phyloP scores from a whole-genome alignment of 2,329 filamentous ascomycete species.

The Diplodia scrobiculata region DNA sequence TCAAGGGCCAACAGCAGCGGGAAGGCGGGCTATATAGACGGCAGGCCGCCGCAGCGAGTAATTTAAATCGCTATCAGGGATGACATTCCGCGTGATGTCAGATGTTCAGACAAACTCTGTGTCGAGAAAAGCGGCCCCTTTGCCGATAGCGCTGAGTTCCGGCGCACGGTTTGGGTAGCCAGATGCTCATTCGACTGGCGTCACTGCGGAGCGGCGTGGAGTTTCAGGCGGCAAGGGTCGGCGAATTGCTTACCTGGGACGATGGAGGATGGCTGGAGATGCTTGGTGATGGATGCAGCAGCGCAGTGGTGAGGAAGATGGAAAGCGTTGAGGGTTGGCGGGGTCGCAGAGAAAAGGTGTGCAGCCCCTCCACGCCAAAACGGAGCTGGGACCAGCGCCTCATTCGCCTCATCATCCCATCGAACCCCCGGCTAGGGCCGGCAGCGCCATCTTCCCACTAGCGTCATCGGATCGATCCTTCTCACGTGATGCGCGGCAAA shows the following conservation, averaged over 20 bases:
- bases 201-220: slow-evolving; percentile 13
- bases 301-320: slow-evolving; percentile 11
- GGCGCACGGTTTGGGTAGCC: slow-evolving; percentile 29
- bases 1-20: slow-evolving; percentile 3
- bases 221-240: slow-evolving; percentile 5
- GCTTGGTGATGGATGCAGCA: background rate
- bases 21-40: slow-evolving; percentile 13
- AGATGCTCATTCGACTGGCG: slow-evolving; percentile 27
- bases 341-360: slow-evolving; percentile 17
- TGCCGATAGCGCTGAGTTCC: slow-evolving; percentile 27
- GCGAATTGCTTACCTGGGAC: slow-evolving; percentile 24
- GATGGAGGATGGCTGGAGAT: background rate
- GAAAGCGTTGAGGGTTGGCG: slow-evolving; percentile 30
- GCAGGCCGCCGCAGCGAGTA: background rate
- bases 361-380: slow-evolving; percentile 21
- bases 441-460: too few relatives aligned
- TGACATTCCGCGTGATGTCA: slow-evolving; percentile 29
- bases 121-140: slow-evolving; percentile 28
- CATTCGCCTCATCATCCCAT: background rate
- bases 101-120: slow-evolving; percentile 29
- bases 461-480: background rate
- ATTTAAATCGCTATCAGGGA: slow-evolving; percentile 28
- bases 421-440: too few relatives aligned
- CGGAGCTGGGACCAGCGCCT: slow-evolving; percentile 20
- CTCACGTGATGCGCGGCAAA: background rate